Conservation (phyloP, 2,329 filamentous ascomycete genomes). For the Exserohilum turcica region DNA sequence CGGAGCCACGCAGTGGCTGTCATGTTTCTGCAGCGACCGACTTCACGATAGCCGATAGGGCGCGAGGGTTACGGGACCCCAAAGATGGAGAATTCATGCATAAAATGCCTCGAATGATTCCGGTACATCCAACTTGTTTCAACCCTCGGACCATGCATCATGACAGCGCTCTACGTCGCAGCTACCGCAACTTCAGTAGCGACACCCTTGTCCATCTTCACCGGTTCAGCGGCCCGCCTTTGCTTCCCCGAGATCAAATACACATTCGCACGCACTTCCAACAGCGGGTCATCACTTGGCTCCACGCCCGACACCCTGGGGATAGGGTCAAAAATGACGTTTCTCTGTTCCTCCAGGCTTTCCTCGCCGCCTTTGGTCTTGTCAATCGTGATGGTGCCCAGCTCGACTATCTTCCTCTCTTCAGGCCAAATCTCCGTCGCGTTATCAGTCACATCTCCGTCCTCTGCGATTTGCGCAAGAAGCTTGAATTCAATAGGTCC, state of each 20-base stretch:
- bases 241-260: constrained; percentile 62
- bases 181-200: constrained; percentile 8
- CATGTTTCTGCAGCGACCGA: too few species aligned
- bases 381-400: constrained; percentile 57
- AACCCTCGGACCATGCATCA: not conserved
- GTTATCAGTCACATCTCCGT: constrained; percentile 56
- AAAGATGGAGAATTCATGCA: not conserved
- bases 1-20: too few species aligned
- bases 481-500: constrained; percentile 55
- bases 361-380: constrained; percentile 49
- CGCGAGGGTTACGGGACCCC: not conserved
- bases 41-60: not conserved
- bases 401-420: constrained; percentile 55
- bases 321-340: constrained; percentile 63
- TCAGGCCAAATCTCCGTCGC: constrained; percentile 61
- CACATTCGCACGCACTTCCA: constrained; percentile 61
- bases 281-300: constrained; percentile 59
- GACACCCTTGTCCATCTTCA: not conserved
- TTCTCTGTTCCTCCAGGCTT: constrained; percentile 54
- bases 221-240: constrained; percentile 52
- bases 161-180: not conserved
- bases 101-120: not conserved
- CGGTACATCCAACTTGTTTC: not conserved
- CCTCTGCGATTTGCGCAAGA: constrained; percentile 56
- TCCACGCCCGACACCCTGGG: constrained; percentile 61